phyloP scores from a whole-genome alignment of 768 basidiomycete genomes.

The Podaxis sp. region DNA sequence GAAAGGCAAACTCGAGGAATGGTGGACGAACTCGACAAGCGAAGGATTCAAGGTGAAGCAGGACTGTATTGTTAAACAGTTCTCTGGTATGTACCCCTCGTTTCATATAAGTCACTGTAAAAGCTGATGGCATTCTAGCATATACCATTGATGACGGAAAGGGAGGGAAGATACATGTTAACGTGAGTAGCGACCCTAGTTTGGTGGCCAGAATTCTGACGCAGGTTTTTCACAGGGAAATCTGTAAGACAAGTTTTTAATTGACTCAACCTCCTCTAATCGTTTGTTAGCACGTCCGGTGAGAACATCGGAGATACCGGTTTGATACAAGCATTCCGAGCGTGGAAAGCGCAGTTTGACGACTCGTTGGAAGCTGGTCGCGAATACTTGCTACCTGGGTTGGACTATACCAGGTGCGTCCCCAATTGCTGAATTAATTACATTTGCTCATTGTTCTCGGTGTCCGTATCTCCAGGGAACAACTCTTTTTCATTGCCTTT shows the following conservation, averaged over 20 bases:
- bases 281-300: constrained; percentile 66
- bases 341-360: constrained; percentile 82
- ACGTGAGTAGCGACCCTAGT: constrained; percentile 44
- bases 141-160: constrained; percentile 86
- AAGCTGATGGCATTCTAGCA: constrained; percentile 32
- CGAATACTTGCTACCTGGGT: constrained; percentile 80
- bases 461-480: constrained; percentile 53
- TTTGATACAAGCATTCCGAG: constrained; percentile 82
- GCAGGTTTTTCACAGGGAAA: constrained; percentile 52
- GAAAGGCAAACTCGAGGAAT: constrained; percentile 80
- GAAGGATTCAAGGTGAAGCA: constrained; percentile 79
- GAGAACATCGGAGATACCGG: constrained; percentile 91
- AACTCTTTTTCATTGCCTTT: constrained; percentile 92
- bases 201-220: neutral
- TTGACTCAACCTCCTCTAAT: constrained; percentile 13
- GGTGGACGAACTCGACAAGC: constrained; percentile 92
- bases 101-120: neutral
- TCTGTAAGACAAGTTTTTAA: constrained; percentile 42
- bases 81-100: constrained; percentile 52
- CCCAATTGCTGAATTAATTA: neutral
- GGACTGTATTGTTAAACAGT: constrained; percentile 90
- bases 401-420: constrained; percentile 66
- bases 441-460: neutral
- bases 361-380: constrained; percentile 53
- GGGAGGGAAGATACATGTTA: constrained; percentile 81